Percentiles rank a stretch among this genome's conserved stretches.
Conservation (phyloP, 345 rosid species). For the Brassica nigra region DNA sequence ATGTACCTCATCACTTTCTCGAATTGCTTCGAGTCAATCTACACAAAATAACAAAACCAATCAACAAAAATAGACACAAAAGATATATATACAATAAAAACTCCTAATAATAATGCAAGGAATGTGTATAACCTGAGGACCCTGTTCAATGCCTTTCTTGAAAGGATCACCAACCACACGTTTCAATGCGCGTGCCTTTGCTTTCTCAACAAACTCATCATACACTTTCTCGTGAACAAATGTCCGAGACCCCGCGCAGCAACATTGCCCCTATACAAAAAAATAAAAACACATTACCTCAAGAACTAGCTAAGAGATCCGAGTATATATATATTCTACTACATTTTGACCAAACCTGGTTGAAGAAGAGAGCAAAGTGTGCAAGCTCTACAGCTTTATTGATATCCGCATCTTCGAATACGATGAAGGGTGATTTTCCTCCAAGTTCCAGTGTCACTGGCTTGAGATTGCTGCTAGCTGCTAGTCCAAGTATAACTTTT, state of each 20-base stretch:
- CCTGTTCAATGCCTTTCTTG: conserved; percentile 82
- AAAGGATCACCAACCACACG: conserved; percentile 96
- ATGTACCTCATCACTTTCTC: conserved; percentile 77
- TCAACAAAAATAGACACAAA: not conserved
- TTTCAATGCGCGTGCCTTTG: conserved; percentile 74
- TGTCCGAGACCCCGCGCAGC: conserved; percentile 96
- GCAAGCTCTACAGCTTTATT: conserved; percentile 90
- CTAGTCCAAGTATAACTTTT: conserved; percentile 66
- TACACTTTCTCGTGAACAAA: conserved; percentile 82
- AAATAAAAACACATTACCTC: not conserved
- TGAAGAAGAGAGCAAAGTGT: conserved; percentile 89
- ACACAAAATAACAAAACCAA: conserved; percentile 4
- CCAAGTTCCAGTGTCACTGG: conserved; percentile 95
- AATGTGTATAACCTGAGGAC: conserved; percentile 69
- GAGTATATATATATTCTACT: not conserved
- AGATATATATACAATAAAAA: not conserved
- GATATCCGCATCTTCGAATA: conserved; percentile 88
- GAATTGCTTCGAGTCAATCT: conserved; percentile 82
- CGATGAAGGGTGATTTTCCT: conserved; percentile 92
- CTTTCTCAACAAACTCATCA: conserved; percentile 84
- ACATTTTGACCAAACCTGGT: conserved; percentile 57
- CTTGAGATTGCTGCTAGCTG: conserved; percentile 93
- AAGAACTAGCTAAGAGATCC: not conserved
- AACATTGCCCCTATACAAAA: conserved; percentile 82
- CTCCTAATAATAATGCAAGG: not conserved